A percentile compares a stretch with the other conserved stretches of the same genome.
These are phyloP conservation scores for Penicillium sp. DNA, from an alignment of 2,329 filamentous ascomycete genomes.

Conservation along the genomic window DNA sequence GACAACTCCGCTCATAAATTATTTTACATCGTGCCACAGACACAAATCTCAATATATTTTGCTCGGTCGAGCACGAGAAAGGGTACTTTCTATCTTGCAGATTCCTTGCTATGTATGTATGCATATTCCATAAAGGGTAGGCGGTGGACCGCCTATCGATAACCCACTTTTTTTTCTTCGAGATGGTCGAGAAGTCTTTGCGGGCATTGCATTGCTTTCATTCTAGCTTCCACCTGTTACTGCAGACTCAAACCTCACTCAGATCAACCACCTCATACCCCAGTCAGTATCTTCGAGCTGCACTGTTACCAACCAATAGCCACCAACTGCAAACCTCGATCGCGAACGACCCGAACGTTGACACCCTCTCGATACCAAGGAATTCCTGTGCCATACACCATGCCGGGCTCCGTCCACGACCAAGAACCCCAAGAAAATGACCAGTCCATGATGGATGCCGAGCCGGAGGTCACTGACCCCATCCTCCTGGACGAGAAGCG, in stretches of 20 bases:
- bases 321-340: not conserved
- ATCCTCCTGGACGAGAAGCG: constrained; percentile 46
- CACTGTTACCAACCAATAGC: not conserved
- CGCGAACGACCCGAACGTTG: not conserved
- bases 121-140: constrained; percentile 9
- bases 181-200: constrained; percentile 6
- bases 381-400: constrained; percentile 19
- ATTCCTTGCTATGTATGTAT: not conserved
- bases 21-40: no score
- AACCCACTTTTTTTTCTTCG: constrained; percentile 26
- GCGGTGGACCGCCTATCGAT: constrained; percentile 23
- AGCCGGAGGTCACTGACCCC: constrained; percentile 12
- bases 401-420: constrained; percentile 40
- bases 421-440: constrained; percentile 34
- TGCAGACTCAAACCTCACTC: not conserved
- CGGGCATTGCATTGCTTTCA: not conserved
- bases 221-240: not conserved
- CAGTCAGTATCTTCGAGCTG: not conserved
- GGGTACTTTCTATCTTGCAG: not conserved
- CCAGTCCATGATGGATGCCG: constrained; percentile 41
- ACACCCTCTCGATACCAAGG: constrained; percentile 1
- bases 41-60: no score
- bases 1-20: no score
- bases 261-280: no score
- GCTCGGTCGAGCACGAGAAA: no score